Conservation (phyloP, 257 asterid genomes). For the Fraxinus excelsior region DNA sequence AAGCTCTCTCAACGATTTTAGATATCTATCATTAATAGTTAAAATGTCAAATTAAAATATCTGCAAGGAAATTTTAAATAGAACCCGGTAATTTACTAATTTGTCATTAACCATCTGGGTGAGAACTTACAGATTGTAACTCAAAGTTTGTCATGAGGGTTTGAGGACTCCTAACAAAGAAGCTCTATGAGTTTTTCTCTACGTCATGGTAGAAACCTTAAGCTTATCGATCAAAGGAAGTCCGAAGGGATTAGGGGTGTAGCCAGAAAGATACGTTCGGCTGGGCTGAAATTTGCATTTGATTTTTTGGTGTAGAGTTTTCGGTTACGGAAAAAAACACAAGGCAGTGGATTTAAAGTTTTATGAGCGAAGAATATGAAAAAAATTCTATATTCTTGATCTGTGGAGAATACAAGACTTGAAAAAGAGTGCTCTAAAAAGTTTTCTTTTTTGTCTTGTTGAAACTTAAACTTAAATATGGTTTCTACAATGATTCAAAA, state of each 20-base stretch:
- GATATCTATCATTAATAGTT: too few species aligned
- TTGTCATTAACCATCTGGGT: slow-evolving; percentile 29
- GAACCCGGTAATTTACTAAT: not conserved
- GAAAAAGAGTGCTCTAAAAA: too few species aligned
- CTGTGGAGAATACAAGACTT: not conserved
- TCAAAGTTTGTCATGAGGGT: slow-evolving; percentile 39
- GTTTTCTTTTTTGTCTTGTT: too few species aligned
- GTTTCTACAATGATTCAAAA: too few species aligned
- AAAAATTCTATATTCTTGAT: not conserved
- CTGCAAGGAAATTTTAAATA: not conserved
- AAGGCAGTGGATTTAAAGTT: not conserved
- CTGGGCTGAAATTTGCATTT: too few species aligned
- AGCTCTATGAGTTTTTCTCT: slow-evolving; percentile 49
- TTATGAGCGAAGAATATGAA: not conserved
- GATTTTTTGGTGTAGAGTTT: not conserved
- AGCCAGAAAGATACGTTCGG: too few species aligned
- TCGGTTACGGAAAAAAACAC: not conserved
- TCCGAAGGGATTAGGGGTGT: too few species aligned
- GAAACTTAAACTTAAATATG: not conserved
- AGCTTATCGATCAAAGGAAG: slow-evolving; percentile 38
- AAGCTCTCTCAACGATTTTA: too few species aligned
- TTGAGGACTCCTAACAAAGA: too few species aligned
- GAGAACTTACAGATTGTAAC: slow-evolving; percentile 34
- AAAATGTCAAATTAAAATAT: not conserved
- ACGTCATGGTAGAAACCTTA: slow-evolving; percentile 29